A percentile compares a stretch with the other conserved stretches of the same genome.
Evolutionary conservation across 2,329 filamentous ascomycete species (phyloP).

Genomic region (Biscogniauxia mediterranea): DNA sequence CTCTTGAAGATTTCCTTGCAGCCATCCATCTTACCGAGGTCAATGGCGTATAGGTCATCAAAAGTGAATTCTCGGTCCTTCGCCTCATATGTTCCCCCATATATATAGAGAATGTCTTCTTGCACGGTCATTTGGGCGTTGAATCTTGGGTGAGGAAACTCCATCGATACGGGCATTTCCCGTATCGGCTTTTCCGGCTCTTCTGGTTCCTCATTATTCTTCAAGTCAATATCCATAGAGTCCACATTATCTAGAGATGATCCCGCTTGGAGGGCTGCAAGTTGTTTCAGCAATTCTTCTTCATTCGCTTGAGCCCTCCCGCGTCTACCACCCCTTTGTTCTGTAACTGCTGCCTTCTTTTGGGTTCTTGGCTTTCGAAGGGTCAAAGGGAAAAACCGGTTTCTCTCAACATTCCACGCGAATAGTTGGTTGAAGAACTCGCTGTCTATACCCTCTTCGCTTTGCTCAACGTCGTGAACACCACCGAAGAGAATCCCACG

Average conservation of each 20-base stretch:
- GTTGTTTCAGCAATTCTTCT: slow-evolving; percentile 81
- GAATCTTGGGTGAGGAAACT: slow-evolving; percentile 87
- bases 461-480: slow-evolving; percentile 88
- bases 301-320: slow-evolving; percentile 87
- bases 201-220: slow-evolving; percentile 50
- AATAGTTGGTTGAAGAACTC: slow-evolving; percentile 94
- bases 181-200: slow-evolving; percentile 58
- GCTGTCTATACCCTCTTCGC: slow-evolving; percentile 91
- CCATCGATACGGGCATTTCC: slow-evolving; percentile 67
- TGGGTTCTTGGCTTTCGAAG: slow-evolving; percentile 71
- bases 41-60: slow-evolving; percentile 89
- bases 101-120: slow-evolving; percentile 89
- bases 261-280: slow-evolving; percentile 81
- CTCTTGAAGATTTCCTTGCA: slow-evolving; percentile 88
- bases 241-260: slow-evolving; percentile 56
- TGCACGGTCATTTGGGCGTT: slow-evolving; percentile 89
- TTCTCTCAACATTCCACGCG: slow-evolving; percentile 93
- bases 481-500: slow-evolving; percentile 92
- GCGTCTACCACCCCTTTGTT: slow-evolving; percentile 59
- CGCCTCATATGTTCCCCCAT: slow-evolving; percentile 93
- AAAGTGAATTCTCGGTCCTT: slow-evolving; percentile 94
- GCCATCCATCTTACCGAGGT: slow-evolving; percentile 92
- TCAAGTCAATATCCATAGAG: slow-evolving; percentile 42
- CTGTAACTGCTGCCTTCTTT: slow-evolving; percentile 58
- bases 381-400: slow-evolving; percentile 84